Percentiles rank a stretch among this genome's conserved stretches.
phyloP scores from a whole-genome alignment of 352 stramenopile species.

The Pythium coloratum region DNA sequence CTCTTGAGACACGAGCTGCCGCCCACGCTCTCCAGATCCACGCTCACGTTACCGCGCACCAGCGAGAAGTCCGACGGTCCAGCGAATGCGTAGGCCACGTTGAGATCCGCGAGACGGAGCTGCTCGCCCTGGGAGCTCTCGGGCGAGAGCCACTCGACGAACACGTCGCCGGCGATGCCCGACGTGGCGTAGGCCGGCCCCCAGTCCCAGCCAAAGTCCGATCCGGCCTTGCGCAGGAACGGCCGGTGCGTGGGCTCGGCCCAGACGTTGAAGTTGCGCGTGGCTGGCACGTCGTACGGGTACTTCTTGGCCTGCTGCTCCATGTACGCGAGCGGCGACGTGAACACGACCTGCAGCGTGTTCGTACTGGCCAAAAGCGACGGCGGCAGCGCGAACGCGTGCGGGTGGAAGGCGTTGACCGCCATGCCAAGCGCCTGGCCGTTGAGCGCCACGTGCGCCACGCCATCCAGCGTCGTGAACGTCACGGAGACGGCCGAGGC shows the following conservation, averaged over 20 bases:
- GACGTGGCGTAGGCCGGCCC: conserved; percentile 68
- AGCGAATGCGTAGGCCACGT: conserved; percentile 48
- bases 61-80: conserved; percentile 31
- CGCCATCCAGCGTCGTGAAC: conserved; percentile 73
- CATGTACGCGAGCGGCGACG: conserved; percentile 53
- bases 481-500: conserved; percentile 29
- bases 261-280: conserved; percentile 79
- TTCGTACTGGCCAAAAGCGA: conserved; percentile 38
- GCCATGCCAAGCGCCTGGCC: conserved; percentile 44
- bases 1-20: not conserved
- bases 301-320: conserved; percentile 51
- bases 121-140: conserved; percentile 24
- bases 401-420: conserved; percentile 66
- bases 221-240: conserved; percentile 84
- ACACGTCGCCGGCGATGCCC: conserved; percentile 58
- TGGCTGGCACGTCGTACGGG: conserved; percentile 77
- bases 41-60: conserved; percentile 42
- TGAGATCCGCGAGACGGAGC: conserved; percentile 26
- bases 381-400: conserved; percentile 41
- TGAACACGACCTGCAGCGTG: conserved; percentile 59
- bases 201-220: conserved; percentile 90
- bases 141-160: conserved; percentile 38
- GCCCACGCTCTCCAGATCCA: conserved; percentile 32
- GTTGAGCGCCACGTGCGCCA: conserved; percentile 72
- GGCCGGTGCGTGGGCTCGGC: conserved; percentile 72